Evolutionary conservation across 1,284 basidiomycete species (phyloP), one percentile per base, ranked within the genome.

Genomic region (Phellinidium pouzarii): DNA sequence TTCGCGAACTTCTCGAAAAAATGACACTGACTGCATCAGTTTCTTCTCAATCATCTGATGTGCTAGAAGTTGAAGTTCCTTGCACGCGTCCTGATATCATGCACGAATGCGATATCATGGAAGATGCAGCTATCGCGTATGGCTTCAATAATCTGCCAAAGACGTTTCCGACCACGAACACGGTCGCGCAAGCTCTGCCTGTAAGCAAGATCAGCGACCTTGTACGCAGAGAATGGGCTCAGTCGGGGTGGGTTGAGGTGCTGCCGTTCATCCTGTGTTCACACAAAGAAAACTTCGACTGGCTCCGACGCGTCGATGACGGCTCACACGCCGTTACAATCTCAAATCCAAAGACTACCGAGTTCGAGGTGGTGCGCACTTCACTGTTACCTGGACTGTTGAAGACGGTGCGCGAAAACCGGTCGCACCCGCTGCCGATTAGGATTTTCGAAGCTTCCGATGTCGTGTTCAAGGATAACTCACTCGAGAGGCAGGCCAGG

Each of bases 91-190:
- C 96, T 0, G 95, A 99, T 65, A 96, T 99, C 59, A 74, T 99
- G 55, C 96, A 99, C 67, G 94, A 98, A 68, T 97, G 94, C 64
- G 95, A 99, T 68, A 80, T 99, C 62, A 91, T 99, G 86, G 95
- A 99, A 66, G 95, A 99, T 62, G 91, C 88, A 0, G 96, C 96
- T 3, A 94, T 99, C 58, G 95, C 93, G 0, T 97, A 94, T 65
- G 96, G 96, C 1, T 99, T 94, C 76, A 97, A 99, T 74, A 95
- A 95, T 64, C 77, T 99, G 42, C 91, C 92, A 2, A 81, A 89
- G 61, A 84, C 84, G 9, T 94, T 98, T 80, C 95, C 96, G 0
- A 71, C 82, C 1, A 96, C 94, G n/a, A 95, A 87, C 65, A 98
- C 96, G 2, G 91, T 99, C 31, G 95, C 91, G 17, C 91, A 94